phyloP scores from a whole-genome alignment of 129 eudicot species.

The Lactuca sativa region DNA sequence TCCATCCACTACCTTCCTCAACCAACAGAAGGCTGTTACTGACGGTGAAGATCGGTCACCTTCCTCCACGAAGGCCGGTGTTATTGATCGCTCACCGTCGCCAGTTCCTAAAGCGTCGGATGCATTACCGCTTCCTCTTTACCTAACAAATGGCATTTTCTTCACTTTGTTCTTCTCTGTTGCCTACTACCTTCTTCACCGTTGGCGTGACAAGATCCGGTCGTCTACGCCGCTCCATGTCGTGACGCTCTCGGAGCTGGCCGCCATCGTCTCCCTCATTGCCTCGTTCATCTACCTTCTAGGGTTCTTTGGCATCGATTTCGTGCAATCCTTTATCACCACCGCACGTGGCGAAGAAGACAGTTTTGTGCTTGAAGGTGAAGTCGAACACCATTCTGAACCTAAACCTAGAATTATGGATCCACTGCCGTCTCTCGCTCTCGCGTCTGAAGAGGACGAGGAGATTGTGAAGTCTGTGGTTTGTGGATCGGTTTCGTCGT shows the following conservation, averaged over 20 bases:
- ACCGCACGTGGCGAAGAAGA: slow-evolving; percentile 29
- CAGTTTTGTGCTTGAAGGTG: background rate
- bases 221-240: slow-evolving; percentile 54
- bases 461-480: slow-evolving; percentile 36
- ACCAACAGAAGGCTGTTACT: slow-evolving; percentile 7
- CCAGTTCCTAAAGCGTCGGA: slow-evolving; percentile 63
- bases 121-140: slow-evolving; percentile 63
- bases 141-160: slow-evolving; percentile 70
- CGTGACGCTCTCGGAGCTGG: slow-evolving; percentile 49
- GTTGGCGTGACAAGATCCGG: slow-evolving; percentile 78
- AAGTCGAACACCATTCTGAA: slow-evolving; percentile 1
- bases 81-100: slow-evolving; percentile 21
- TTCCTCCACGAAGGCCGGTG: slow-evolving; percentile 12
- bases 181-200: slow-evolving; percentile 57
- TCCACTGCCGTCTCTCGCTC: background rate
- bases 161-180: slow-evolving; percentile 67
- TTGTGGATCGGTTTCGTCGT: slow-evolving; percentile 39
- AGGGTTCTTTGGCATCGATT: slow-evolving; percentile 69
- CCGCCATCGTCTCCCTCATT: slow-evolving; percentile 46
- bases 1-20: slow-evolving; percentile 9
- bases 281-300: slow-evolving; percentile 58
- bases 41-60: slow-evolving; percentile 9
- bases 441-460: slow-evolving; percentile 38
- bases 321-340: slow-evolving; percentile 52
- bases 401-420: slow-evolving; percentile 24